Base-by-base conservation (phyloP, 2,329 filamentous ascomycete genomes). In the Dactylonectria estremocensis region DNA sequence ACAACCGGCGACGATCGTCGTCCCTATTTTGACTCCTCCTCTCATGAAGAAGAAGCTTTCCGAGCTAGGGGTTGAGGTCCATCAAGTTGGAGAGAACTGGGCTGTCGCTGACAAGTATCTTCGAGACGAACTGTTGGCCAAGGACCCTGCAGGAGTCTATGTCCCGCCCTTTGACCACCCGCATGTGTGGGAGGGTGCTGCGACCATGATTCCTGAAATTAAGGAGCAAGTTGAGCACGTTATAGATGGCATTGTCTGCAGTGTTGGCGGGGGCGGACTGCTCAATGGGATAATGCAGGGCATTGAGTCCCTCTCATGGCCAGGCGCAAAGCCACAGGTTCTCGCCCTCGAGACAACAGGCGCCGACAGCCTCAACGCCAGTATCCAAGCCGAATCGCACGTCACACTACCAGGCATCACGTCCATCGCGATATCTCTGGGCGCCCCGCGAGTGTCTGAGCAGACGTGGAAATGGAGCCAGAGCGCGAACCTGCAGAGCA, bases 191-290 rank as follows among this genome's bases (percentile, higher is more conserved):
- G 84, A 87, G 48, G 92, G 92, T 16, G 87, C 91, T 66, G 81
- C 85, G 6, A 89, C 84, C 22, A 81, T 93, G 20, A 83, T 93
- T 60, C 83, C 87, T 58, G 85, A 87, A 78, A 74, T 87, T 16
- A 78, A 76, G 13, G 75, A 78, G 20, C 83, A 86, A 73, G 63
- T 83, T 18, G 79, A 81, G 3, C 79, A 80, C 1, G 83, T 84
- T 10, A 86, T 93, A 3, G 91, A 95, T 74, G 92, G 87, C 3
- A 85, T 97, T 13, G 87, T 96, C 50, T 95, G 93, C 80, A 92
- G 87, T 66, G 93, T 95, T 43, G 94, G 94, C 7, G 94, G 94
- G 10, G 94, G 94, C 16, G 94, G 94, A 0, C 82, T 97, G 22
- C 86, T 97, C 59, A 93, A 91, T 75, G 94, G 94, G 5, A 82